These are phyloP conservation scores for Hericium rajendrae DNA, from an alignment of 768 basidiomycete genomes.

Conservation along the genomic window DNA sequence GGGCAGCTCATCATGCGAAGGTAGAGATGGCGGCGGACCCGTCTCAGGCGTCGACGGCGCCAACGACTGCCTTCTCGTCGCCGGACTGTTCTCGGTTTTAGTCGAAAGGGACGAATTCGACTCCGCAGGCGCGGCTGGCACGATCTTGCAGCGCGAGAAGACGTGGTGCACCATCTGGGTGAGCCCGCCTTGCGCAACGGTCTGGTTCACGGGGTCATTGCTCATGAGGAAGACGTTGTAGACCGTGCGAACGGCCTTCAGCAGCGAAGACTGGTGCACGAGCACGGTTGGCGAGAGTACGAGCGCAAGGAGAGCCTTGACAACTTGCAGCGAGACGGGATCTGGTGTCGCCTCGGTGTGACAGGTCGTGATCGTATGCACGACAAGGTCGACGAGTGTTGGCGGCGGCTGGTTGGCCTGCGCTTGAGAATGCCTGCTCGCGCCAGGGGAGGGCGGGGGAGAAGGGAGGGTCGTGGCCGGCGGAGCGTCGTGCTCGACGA, in stretches of 20 bases:
- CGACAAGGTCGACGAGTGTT: constrained; percentile 85
- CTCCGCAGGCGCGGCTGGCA: constrained; percentile 4
- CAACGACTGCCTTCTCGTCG: constrained; percentile 4
- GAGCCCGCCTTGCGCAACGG: constrained; percentile 95
- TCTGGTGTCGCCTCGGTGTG: constrained; percentile 85
- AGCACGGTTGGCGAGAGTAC: constrained; percentile 80
- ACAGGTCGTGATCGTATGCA: constrained; percentile 88
- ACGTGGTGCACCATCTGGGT: constrained; percentile 98
- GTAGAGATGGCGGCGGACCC: constrained; percentile 12
- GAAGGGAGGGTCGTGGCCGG: constrained; percentile 42
- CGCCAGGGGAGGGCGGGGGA: constrained; percentile 65
- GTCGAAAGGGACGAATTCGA: neutral
- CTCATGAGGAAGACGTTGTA: constrained; percentile 97
- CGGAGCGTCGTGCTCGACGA: constrained; percentile 53
- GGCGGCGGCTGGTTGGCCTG: constrained; percentile 39
- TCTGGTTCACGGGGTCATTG: constrained; percentile 85
- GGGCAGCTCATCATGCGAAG: constrained; percentile 3
- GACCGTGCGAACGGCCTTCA: constrained; percentile 95
- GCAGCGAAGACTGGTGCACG: constrained; percentile 90
- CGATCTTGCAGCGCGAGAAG: constrained; percentile 67
- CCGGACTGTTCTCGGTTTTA: constrained; percentile 8
- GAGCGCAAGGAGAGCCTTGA: constrained; percentile 86
- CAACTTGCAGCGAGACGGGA: constrained; percentile 89
- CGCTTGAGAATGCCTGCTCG: constrained; percentile 32
- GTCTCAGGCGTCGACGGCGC: constrained; percentile 8